Evolutionary conservation across 2,329 filamentous ascomycete species (phyloP), one percentile per base, ranked within the genome.

Genomic region (Cercospora janseana): DNA sequence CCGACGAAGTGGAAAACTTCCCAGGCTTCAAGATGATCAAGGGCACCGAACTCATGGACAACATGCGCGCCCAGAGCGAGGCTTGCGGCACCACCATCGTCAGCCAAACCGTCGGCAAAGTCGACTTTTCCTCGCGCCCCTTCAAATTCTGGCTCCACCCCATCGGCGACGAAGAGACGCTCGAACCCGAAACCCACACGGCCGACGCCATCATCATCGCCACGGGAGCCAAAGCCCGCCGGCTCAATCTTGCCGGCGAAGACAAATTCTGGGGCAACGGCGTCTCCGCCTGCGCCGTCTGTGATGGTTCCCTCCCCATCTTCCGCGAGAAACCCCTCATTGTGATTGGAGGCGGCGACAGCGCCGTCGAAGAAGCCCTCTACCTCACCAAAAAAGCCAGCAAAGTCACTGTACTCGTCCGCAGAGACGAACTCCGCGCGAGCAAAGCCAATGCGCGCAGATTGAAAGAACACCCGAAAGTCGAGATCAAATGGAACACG

Each of bases 1-100:
- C 93, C 48, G 97, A 95, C 65, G 94, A 98, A 62, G 84, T 98
- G 53, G 93, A 98, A 78, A 98, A 98, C 80, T 98, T 86, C 74
- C 93, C 93, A 20, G 93, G 93, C 40, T 98, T 97, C 76, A 87
- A 88, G 65, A 81, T 88, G 63, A 90, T 98, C 69, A 87, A 89
- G 73, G 93, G 93, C 60, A 74, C 80, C 49, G 86, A 89, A 66
- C 77, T 98, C 60, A 98, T 98, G 93, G 92, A 96, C 62, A 82
- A 85, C 70, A 97, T 98, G 92, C 86, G 87, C 71, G 82, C 80
- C 55, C 93, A 98, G 74, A 95, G 90, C 52, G 82, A 86, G 72
- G 85, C 85, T 54, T 97, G 95, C 73, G 94, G 93, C 67, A 96
- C 94, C 56, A 79, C 89, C 66, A 90, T 98, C 73, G 79, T 96